Percentiles rank a stretch among this genome's conserved stretches.
phyloP scores from a whole-genome alignment of 2,329 filamentous ascomycete genomes.

The Sphaceloma murrayae region DNA sequence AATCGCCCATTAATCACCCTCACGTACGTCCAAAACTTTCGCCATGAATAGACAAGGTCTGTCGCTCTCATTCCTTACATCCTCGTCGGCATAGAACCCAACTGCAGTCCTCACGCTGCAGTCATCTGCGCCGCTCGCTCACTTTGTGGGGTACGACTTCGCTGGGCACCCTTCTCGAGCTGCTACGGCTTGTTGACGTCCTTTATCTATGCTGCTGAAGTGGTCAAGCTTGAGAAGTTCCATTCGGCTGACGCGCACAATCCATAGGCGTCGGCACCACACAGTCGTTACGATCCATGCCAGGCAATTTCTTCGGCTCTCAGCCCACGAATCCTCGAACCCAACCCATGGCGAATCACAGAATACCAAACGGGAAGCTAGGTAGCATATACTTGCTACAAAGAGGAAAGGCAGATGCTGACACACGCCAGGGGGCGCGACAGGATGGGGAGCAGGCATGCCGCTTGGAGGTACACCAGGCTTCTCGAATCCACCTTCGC shows the following conservation, averaged over 20 bases:
- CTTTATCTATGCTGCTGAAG: background rate
- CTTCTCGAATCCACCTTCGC: constrained; percentile 17
- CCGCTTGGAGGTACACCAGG: constrained; percentile 17
- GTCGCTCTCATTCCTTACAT: background rate
- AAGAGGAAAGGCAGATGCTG: background rate
- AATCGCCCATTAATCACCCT: constrained; percentile 2
- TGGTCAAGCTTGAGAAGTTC: background rate
- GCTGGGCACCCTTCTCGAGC: too few species aligned
- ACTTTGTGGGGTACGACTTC: background rate
- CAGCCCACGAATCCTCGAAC: constrained; percentile 20
- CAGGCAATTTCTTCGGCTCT: constrained; percentile 42
- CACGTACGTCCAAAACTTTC: background rate
- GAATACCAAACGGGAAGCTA: constrained; percentile 19
- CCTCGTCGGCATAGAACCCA: background rate
- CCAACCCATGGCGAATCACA: constrained; percentile 18
- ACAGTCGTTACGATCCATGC: constrained; percentile 44
- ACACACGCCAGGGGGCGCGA: constrained; percentile 9
- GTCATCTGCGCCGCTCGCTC: too few species aligned
- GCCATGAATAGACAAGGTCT: constrained; percentile 16
- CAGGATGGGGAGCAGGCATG: constrained; percentile 20
- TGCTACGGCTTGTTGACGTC: too few species aligned
- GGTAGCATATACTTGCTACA: background rate
- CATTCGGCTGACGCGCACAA: background rate
- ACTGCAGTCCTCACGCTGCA: background rate
- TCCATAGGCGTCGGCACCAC: constrained; percentile 37